Percentiles rank a stretch among this genome's conserved stretches.
These are phyloP conservation scores for Erigeron canadensis DNA, from an alignment of 129 eudicot genomes.

Conservation along the genomic window DNA sequence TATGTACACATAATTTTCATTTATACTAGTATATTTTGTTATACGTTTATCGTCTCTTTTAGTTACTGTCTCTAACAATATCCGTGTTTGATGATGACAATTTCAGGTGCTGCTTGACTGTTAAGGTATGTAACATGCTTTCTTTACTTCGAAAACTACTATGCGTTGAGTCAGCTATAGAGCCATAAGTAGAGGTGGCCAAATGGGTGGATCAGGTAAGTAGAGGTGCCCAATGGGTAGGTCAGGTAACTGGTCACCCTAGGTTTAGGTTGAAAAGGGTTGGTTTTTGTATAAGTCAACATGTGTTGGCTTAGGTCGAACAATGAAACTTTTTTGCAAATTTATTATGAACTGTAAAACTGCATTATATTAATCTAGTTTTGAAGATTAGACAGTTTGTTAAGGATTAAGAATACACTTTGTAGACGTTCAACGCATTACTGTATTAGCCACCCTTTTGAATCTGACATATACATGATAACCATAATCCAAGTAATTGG, in stretches of 20 bases:
- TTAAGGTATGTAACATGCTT: constrained; percentile 55
- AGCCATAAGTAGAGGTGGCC: background rate
- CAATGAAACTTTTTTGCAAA: too few species aligned
- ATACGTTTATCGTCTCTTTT: background rate
- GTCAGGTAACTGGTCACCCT: background rate
- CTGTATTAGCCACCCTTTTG: too few species aligned
- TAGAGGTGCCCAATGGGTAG: background rate
- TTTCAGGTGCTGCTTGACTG: constrained; percentile 93
- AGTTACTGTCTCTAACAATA: constrained; percentile 15
- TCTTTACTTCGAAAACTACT: background rate
- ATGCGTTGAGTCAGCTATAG: background rate
- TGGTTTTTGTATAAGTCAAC: background rate
- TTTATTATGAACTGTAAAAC: too few species aligned
- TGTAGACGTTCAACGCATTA: too few species aligned
- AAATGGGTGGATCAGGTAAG: too few species aligned
- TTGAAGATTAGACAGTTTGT: too few species aligned
- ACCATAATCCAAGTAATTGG: too few species aligned
- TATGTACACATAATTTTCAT: constrained; percentile 30
- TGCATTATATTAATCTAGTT: too few species aligned
- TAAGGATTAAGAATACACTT: too few species aligned
- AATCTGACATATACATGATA: too few species aligned
- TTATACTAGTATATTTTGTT: background rate
- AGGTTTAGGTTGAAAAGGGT: background rate
- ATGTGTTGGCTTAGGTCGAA: too few species aligned
- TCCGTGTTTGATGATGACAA: background rate